Percentiles rank a stretch among this genome's conserved stretches.
Conservation (phyloP, 106 monocot species). For the Acanthochlamys bracteata region DNA sequence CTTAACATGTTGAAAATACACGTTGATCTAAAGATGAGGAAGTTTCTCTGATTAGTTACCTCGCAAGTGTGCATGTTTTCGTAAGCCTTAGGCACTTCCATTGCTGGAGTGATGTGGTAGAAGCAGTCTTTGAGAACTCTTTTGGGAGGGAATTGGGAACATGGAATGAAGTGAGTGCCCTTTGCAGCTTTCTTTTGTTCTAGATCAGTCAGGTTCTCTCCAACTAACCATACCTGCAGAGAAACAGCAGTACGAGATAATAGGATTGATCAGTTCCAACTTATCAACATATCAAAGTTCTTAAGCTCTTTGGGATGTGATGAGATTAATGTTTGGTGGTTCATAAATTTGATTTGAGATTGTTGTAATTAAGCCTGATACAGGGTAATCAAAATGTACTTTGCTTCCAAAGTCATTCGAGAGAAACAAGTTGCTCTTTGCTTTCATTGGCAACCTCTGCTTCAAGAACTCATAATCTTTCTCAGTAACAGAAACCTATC, state of each 20-base stretch:
- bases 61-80: conserved; percentile 75
- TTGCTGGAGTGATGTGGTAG: conserved; percentile 56
- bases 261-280: no score
- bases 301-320: no score
- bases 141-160: conserved; percentile 54
- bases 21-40: no score
- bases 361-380: no score
- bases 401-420: conserved; percentile 26
- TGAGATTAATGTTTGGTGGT: no score
- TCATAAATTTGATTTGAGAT: no score
- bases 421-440: conserved; percentile 22
- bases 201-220: conserved; percentile 33
- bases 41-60: no score
- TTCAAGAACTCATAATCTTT: conserved; percentile 33
- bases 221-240: conserved; percentile 54
- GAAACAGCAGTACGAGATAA: no score
- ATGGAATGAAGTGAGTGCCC: conserved; percentile 49
- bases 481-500: conserved; percentile 29
- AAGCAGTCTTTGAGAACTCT: conserved; percentile 27
- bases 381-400: conserved; percentile 11
- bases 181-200: conserved; percentile 35
- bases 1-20: no score
- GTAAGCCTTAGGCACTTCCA: conserved; percentile 43
- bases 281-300: no score
- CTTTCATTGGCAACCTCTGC: conserved; percentile 23